A percentile compares a stretch with the other conserved stretches of the same genome.
Evolutionary conservation across 805 yeast species (phyloP).

Genomic region (Metschnikowia drakensbergensis): DNA sequence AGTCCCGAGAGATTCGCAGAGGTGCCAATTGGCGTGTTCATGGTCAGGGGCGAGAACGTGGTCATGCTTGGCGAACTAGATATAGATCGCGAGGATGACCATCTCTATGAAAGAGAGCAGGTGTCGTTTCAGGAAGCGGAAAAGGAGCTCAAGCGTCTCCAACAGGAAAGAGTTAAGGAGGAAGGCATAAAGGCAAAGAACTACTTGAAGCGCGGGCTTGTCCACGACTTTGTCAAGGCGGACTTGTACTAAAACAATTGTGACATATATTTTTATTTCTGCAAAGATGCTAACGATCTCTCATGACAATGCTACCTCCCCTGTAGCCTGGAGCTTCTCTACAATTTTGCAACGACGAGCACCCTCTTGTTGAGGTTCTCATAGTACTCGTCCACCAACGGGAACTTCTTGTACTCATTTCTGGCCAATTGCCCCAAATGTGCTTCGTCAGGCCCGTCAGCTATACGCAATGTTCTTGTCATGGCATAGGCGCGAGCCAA

Average conservation of each 20-base stretch:
- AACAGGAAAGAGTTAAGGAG: constrained; percentile 30
- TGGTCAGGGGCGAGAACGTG: constrained; percentile 95
- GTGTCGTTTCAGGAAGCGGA: constrained; percentile 64
- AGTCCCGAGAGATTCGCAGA: constrained; percentile 61
- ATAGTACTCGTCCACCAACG: constrained; percentile 35
- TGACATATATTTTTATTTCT: constrained; percentile 13
- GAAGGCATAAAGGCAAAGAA: constrained; percentile 47
- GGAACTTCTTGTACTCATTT: constrained; percentile 38
- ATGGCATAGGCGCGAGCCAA: constrained; percentile 51
- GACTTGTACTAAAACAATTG: constrained; percentile 45
- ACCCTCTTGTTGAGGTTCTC: constrained; percentile 19
- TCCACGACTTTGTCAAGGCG: constrained; percentile 52
- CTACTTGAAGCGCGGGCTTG: constrained; percentile 52
- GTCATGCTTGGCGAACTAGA: constrained; percentile 92
- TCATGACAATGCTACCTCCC: background rate
- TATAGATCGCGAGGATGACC: constrained; percentile 77
- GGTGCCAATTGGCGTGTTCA: constrained; percentile 69
- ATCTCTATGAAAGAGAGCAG: constrained; percentile 52
- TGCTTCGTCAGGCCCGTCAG: constrained; percentile 71
- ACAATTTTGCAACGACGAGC: constrained; percentile 26
- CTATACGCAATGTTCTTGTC: constrained; percentile 55
- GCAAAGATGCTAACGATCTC: constrained; percentile 12
- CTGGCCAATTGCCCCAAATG: constrained; percentile 56
- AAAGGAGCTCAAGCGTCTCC: constrained; percentile 30
- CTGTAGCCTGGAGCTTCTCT: constrained; percentile 3